A percentile compares a stretch with the other conserved stretches of the same genome.
Conservation (phyloP, 768 basidiomycete species). For the Kockovaella imperatae region DNA sequence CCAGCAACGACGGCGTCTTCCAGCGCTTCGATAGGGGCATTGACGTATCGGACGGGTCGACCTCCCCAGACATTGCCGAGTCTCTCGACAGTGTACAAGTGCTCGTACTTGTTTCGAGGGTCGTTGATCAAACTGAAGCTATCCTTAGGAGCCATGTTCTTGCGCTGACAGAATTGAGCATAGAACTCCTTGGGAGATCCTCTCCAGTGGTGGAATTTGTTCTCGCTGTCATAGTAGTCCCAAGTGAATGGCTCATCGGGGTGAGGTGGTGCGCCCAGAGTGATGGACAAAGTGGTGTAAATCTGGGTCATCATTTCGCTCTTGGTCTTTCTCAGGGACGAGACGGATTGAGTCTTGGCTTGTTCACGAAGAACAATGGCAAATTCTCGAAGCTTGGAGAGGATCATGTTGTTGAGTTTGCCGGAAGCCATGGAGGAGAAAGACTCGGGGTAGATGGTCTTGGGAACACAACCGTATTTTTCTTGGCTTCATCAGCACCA, state of each 20-base stretch:
- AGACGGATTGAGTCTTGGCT: conserved; percentile 48
- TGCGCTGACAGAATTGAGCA: conserved; percentile 54
- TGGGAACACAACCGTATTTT: conserved; percentile 82
- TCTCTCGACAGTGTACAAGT: conserved; percentile 83
- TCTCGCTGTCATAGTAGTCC: conserved; percentile 80
- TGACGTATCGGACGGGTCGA: conserved; percentile 77
- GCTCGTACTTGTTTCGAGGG: conserved; percentile 73
- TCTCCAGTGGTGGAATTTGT: conserved; percentile 65
- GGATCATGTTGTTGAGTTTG: conserved; percentile 69
- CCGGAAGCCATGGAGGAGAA: conserved; percentile 67
- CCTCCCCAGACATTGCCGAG: conserved; percentile 90
- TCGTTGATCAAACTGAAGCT: conserved; percentile 92
- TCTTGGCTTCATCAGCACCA: conserved; percentile 28
- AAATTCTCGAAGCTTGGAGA: conserved; percentile 85
- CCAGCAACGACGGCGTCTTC: conserved; percentile 75
- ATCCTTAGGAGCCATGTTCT: conserved; percentile 61
- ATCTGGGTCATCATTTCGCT: conserved; percentile 75
- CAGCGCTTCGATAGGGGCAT: conserved; percentile 72
- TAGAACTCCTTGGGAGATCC: conserved; percentile 78
- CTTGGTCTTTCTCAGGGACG: conserved; percentile 66
- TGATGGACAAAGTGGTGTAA: conserved; percentile 73
- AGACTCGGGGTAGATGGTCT: conserved; percentile 70
- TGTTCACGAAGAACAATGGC: conserved; percentile 75
- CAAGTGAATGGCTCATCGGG: conserved; percentile 64
- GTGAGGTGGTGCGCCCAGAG: conserved; percentile 75